Base-by-base conservation (phyloP, 345 rosid genomes). In the Aurinia saxatilis region DNA sequence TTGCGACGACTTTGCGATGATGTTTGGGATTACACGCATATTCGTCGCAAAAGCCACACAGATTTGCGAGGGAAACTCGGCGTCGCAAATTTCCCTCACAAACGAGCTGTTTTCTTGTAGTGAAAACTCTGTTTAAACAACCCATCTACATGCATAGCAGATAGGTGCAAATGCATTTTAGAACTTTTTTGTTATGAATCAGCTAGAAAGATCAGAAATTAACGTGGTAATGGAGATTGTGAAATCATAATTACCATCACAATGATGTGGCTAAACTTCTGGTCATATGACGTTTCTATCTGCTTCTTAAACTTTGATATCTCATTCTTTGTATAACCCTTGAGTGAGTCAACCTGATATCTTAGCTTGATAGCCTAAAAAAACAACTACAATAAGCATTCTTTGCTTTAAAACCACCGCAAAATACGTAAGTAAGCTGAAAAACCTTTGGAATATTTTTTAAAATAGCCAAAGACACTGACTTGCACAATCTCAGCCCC, bases 401-500 rank as follows among this genome's bases (percentile, higher is more conserved):
- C 48, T 65, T 14, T 65, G 37, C 31, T 31, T 39, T 47, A 15
- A 18, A 49, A 66, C 8, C 36, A 54, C 31, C 7, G 36, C 29
- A 60, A 50, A 3, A 23, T 2, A 23, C 14, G 1, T 50, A 49
- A 31, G 41, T 5, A 54, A 52, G 27, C 8, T n/a, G n/a, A n/a
- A 8, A 13, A 34, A 51, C 6, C 12, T 17, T 3, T 34, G 7
- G 36, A 17, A 27, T 8, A 53, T 10, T 50, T 31, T 16, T 15
- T 6, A 49, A 33, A 31, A 30, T 2, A 17, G 8, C n/a, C 35
- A 57, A 44, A 77, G 73, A 50, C 19, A 57, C 33, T 54, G 15
- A 88, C 98, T 87, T 89, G 81, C 30, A 92, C 46, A 66, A 96
- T 87, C 44, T 66, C 70, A 27, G 96, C 55, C 91, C 84, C 2